These are phyloP conservation scores for Emydomyces testavorans DNA, from an alignment of 2,329 filamentous ascomycete genomes.

Conservation along the genomic window DNA sequence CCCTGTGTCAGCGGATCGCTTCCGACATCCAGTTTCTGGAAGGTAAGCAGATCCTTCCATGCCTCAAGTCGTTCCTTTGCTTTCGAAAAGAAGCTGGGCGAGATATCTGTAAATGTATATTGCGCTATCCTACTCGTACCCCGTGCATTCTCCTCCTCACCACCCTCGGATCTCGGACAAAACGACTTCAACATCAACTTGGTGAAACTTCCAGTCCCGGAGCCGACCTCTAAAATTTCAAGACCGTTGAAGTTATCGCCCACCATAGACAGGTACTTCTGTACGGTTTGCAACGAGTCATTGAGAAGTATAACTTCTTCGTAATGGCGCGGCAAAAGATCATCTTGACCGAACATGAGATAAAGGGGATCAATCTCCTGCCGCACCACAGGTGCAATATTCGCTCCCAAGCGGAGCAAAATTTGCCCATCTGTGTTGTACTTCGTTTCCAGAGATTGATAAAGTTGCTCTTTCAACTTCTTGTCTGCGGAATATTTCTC, in stretches of 20 bases:
- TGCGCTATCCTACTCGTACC: constrained; percentile 21
- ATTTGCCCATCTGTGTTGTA: constrained; percentile 23
- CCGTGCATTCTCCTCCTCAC: background rate
- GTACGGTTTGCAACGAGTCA: background rate
- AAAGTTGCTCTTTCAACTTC: constrained; percentile 21
- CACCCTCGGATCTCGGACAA: constrained; percentile 11
- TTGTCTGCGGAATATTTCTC: constrained; percentile 16
- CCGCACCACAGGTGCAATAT: constrained; percentile 22
- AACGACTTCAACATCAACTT: constrained; percentile 26
- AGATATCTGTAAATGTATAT: constrained; percentile 42
- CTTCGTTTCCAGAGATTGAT: constrained; percentile 7
- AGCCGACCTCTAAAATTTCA: constrained; percentile 33
- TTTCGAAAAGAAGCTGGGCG: constrained; percentile 32
- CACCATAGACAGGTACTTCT: constrained; percentile 6
- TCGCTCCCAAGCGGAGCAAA: constrained; percentile 24
- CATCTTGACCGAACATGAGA: constrained; percentile 24
- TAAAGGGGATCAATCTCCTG: constrained; percentile 24
- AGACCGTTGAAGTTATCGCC: constrained; percentile 3
- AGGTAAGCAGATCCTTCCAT: constrained; percentile 25
- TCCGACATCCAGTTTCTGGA: constrained; percentile 28
- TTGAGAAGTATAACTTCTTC: constrained; percentile 2
- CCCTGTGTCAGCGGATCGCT: constrained; percentile 27
- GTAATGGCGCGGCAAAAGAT: constrained; percentile 20
- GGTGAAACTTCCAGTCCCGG: constrained; percentile 37
- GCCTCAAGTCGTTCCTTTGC: constrained; percentile 25